phyloP scores from a whole-genome alignment of 2,329 filamentous ascomycete species.

The Aureobasidium vineae region DNA sequence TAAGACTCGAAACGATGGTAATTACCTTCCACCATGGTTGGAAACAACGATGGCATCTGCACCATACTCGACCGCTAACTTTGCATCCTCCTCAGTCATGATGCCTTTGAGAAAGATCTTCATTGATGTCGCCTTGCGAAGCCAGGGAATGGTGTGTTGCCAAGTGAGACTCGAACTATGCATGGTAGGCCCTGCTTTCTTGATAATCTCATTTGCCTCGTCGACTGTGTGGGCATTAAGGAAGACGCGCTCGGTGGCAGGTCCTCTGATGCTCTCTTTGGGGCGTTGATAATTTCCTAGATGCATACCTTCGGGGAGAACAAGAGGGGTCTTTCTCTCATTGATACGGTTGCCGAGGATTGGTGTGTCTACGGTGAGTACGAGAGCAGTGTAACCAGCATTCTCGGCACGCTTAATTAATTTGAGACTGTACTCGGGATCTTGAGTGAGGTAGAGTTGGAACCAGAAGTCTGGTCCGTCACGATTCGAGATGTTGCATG shows the following conservation, averaged over 20 bases:
- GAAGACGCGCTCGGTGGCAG: slow-evolving; percentile 1
- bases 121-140: slow-evolving; percentile 47
- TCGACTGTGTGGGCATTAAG: slow-evolving; percentile 21
- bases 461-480: slow-evolving; percentile 32
- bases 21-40: slow-evolving; percentile 16
- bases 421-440: slow-evolving; percentile 30
- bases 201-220: slow-evolving; percentile 19
- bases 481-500: slow-evolving; percentile 23
- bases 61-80: slow-evolving; percentile 46
- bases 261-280: background rate
- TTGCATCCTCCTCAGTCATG: slow-evolving; percentile 44
- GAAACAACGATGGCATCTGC: slow-evolving; percentile 51
- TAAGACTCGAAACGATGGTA: no score
- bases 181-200: slow-evolving; percentile 9
- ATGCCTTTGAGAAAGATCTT: slow-evolving; percentile 51
- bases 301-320: slow-evolving; percentile 29
- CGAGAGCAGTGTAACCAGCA: slow-evolving; percentile 37
- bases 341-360: slow-evolving; percentile 37
- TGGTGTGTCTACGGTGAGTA: slow-evolving; percentile 37
- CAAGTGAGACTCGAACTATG: slow-evolving; percentile 40
- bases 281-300: slow-evolving; percentile 30
- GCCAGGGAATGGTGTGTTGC: slow-evolving; percentile 52
- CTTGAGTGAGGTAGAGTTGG: slow-evolving; percentile 33
- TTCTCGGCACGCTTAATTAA: slow-evolving; percentile 34
- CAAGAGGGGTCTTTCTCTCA: slow-evolving; percentile 34